Percentiles rank a stretch among this genome's conserved stretches.
These are phyloP conservation scores for Lathyrus oleraceus DNA, from an alignment of 306 rosid species.

Conservation along the genomic window DNA sequence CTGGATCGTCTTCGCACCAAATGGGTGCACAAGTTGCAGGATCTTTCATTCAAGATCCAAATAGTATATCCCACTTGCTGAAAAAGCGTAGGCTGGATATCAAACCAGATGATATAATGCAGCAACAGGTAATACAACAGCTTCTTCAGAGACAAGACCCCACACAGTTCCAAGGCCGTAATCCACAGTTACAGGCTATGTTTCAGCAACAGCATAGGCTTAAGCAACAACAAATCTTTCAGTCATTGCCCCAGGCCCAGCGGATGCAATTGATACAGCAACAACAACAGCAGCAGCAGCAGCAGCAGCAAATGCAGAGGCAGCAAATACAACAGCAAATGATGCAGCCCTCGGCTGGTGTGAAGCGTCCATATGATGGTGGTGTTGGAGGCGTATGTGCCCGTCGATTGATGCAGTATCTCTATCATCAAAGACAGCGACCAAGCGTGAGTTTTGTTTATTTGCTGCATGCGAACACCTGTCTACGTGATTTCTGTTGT, in stretches of 20 bases:
- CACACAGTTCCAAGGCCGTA: slow-evolving; percentile 75
- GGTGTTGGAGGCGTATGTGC: slow-evolving; percentile 89
- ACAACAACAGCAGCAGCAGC: slow-evolving; percentile 43
- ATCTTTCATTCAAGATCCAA: slow-evolving; percentile 75
- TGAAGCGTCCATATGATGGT: slow-evolving; percentile 76
- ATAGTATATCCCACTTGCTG: slow-evolving; percentile 54
- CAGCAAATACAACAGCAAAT: slow-evolving; percentile 86
- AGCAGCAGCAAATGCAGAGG: slow-evolving; percentile 76
- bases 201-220: slow-evolving; percentile 78
- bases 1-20: slow-evolving; percentile 55
- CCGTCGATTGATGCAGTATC: slow-evolving; percentile 94
- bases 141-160: slow-evolving; percentile 82
- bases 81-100: slow-evolving; percentile 86
- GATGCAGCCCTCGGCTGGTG: slow-evolving; percentile 60
- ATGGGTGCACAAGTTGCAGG: slow-evolving; percentile 65
- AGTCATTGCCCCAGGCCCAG: slow-evolving; percentile 87
- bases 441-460: slow-evolving; percentile 61
- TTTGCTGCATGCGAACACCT: slow-evolving; percentile 14
- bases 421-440: slow-evolving; percentile 91
- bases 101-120: slow-evolving; percentile 80
- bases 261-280: slow-evolving; percentile 54
- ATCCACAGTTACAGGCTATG: slow-evolving; percentile 73
- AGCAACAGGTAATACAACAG: slow-evolving; percentile 81
- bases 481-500: neutral
- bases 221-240: slow-evolving; percentile 65